Percentiles rank a stretch among this genome's conserved stretches.
Evolutionary conservation across 352 stramenopile species (phyloP).

Genomic region (Globisporangium middletonii): DNA sequence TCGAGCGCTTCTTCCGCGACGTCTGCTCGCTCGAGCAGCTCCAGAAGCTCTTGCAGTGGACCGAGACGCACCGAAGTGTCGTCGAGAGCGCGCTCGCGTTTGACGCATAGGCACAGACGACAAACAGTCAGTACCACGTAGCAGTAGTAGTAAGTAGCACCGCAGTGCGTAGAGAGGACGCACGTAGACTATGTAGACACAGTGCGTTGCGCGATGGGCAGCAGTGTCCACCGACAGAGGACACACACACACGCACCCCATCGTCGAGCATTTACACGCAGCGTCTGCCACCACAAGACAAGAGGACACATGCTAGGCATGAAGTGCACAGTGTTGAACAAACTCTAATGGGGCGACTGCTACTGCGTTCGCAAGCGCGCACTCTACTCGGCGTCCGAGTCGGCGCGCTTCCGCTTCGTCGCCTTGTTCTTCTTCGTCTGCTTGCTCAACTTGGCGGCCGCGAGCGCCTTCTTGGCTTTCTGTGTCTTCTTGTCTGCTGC

Average conservation of each 20-base stretch:
- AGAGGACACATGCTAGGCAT: neutral
- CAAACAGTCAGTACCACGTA: neutral
- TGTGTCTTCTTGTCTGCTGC: conserved; percentile 7
- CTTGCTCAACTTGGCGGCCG: conserved; percentile 1
- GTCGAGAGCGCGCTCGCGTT: conserved; percentile 37
- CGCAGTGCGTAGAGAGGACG: neutral
- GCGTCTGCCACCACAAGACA: too few species aligned
- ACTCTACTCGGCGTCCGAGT: conserved; percentile 7
- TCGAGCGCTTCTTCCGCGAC: conserved; percentile 68
- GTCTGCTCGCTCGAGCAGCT: conserved; percentile 69
- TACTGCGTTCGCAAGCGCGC: conserved; percentile 18
- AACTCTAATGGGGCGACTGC: conserved; percentile 10
- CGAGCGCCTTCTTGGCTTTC: conserved; percentile 7
- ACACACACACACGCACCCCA: too few species aligned
- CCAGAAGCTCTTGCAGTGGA: conserved; percentile 67
- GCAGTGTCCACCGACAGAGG: too few species aligned
- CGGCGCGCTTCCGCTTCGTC: conserved; percentile 58
- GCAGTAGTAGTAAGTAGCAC: neutral
- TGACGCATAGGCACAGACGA: conserved; percentile 3
- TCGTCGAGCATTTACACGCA: too few species aligned
- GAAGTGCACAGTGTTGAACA: conserved; percentile 4
- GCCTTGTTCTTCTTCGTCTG: conserved; percentile 6
- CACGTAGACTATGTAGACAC: too few species aligned
- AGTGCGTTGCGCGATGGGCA: neutral
- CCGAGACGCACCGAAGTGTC: conserved; percentile 53